These are phyloP conservation scores for Carex littledalei DNA, from an alignment of 176 grass and related monocot genomes.

Conservation along the genomic window DNA sequence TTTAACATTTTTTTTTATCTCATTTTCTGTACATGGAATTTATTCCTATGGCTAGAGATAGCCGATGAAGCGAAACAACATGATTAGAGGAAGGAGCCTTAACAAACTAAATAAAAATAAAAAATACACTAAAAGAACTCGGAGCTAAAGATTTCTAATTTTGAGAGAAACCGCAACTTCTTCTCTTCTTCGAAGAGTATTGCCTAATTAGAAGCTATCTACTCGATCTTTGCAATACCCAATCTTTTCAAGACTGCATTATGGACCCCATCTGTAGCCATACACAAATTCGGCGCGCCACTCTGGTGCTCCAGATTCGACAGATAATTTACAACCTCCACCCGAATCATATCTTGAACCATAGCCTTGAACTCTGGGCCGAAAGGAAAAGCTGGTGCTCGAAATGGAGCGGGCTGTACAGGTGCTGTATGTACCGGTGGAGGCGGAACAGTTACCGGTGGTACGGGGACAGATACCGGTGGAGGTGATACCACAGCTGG, in stretches of 20 bases:
- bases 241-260: conserved; percentile 41
- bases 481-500: not conserved
- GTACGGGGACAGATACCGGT: not conserved
- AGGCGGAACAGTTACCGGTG: not conserved
- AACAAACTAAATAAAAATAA: not conserved
- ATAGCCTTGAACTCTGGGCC: conserved; percentile 48
- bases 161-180: not conserved
- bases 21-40: conserved; percentile 11
- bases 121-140: conserved; percentile 9
- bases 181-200: not conserved
- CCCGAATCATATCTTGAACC: conserved; percentile 95
- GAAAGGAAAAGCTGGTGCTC: conserved; percentile 13
- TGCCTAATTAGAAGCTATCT: conserved; percentile 12
- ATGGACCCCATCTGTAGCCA: conserved; percentile 28
- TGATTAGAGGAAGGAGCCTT: not conserved
- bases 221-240: conserved; percentile 84
- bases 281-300: not conserved
- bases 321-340: conserved; percentile 87
- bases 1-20: not conserved
- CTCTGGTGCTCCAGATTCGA: conserved; percentile 21
- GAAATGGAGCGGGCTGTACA: not conserved
- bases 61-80: conserved; percentile 1
- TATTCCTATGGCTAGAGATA: conserved; percentile 19
- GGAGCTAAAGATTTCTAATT: conserved; percentile 19
- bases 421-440: not conserved